Base-by-base conservation (phyloP, 1,284 basidiomycete species). In the Cryptococcus sp. region DNA sequence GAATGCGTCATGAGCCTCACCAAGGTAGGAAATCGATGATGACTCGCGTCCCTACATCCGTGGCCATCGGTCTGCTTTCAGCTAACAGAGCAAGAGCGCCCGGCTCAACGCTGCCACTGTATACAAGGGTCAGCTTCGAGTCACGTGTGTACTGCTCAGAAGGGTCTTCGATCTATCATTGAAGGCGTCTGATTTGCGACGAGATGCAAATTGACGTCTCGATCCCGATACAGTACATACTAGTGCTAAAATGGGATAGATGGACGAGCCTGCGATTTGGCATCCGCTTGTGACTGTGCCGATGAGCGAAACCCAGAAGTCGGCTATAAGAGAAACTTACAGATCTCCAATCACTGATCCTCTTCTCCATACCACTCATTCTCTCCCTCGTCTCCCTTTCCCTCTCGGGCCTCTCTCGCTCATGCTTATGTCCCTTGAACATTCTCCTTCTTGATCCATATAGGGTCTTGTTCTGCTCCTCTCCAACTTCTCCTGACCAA, bases 361-460 rank as follows among this genome's bases (percentile, higher is more conserved):
- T 55, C 61, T 71, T 66, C 32, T 66, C 69, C 73, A 75, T 75
- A 0, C 63, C 60, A 18, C 54, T 62, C 59, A 75, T 47, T 45
- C 72, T 59, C 19, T 60, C 61, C 48, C 60, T 49, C 22, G 63
- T 62, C 52, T 72, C 69, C 44, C 59, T 49, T 50, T 57, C 46
- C 48, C 61, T 59, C 31, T 48, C 56, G 23, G 52, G 45, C 25
- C 51, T 57, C 45, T 66, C 58, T 44, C 73, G 54, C 57, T 75
- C 72, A 49, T 64, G 59, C 54, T 64, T 69, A 45, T 69, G 64
- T 10, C 69, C 69, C 60, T 71, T 73, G 63, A 75, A 75, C 58
- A 63, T 59, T 21, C 46, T 48, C 40, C 59, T 62, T 39, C 69
- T 52, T n/a, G 56, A 56, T 7, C 50, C 52, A 54, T 73, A 72